phyloP scores from a whole-genome alignment of 1,284 basidiomycete species.

The Schizophyllum amplum region DNA sequence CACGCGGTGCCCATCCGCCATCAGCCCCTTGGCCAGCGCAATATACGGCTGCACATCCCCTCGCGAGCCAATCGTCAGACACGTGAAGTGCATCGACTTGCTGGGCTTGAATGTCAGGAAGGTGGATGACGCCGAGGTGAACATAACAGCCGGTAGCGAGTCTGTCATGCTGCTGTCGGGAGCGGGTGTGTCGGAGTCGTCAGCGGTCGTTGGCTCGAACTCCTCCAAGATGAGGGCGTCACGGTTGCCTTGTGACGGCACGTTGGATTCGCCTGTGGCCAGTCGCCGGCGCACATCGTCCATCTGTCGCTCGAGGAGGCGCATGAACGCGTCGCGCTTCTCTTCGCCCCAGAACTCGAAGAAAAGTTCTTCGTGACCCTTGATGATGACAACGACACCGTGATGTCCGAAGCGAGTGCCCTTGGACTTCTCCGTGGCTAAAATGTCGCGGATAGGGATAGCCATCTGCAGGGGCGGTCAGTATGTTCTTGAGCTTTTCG shows the following conservation, averaged over 20 bases:
- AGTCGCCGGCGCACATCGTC: conserved; percentile 57
- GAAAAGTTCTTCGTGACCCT: conserved; percentile 95
- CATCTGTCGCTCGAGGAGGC: conserved; percentile 72
- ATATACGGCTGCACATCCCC: conserved; percentile 96
- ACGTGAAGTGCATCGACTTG: conserved; percentile 79
- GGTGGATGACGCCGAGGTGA: conserved; percentile 86
- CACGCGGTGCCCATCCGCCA: conserved; percentile 81
- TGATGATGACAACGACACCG: conserved; percentile 85
- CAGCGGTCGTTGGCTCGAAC: conserved; percentile 43
- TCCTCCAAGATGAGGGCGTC: conserved; percentile 72
- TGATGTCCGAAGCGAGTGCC: conserved; percentile 86
- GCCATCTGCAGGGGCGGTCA: conserved; percentile 77
- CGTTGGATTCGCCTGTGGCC: conserved; percentile 31
- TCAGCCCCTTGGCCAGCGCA: conserved; percentile 85
- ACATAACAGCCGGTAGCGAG: conserved; percentile 82
- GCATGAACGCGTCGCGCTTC: conserved; percentile 70
- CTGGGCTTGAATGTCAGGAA: conserved; percentile 92
- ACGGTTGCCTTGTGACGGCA: conserved; percentile 39
- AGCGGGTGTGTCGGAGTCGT: conserved; percentile 28
- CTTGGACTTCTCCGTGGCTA: conserved; percentile 78
- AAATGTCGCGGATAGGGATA: conserved; percentile 82
- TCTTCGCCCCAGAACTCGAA: conserved; percentile 84
- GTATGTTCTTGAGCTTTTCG: neutral
- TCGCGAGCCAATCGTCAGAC: conserved; percentile 90
- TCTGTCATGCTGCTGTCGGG: conserved; percentile 37